These are phyloP conservation scores for Fusarium devonianum DNA, from an alignment of 2,329 filamentous ascomycete genomes.

Conservation along the genomic window DNA sequence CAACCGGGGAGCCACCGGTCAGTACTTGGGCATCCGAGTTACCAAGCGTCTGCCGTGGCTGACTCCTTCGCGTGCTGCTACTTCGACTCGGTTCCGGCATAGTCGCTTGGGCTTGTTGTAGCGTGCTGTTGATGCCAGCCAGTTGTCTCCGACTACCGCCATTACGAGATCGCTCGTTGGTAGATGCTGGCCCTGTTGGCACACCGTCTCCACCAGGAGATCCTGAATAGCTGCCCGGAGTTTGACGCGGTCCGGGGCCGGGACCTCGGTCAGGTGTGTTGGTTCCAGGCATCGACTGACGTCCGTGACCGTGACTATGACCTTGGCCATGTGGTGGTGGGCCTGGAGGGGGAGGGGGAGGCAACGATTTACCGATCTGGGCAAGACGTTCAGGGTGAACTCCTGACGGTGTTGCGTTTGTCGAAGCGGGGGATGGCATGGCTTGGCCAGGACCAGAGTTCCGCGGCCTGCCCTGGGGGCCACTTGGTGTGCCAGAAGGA, in stretches of 20 bases:
- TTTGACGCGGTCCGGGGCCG: constrained; percentile 36
- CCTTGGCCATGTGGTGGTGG: constrained; percentile 38
- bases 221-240: constrained; percentile 33
- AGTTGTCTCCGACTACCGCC: constrained; percentile 61
- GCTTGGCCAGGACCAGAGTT: constrained; percentile 46
- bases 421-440: constrained; percentile 35
- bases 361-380: constrained; percentile 50
- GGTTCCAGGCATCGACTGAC: constrained; percentile 43
- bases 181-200: constrained; percentile 48
- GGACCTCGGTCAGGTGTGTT: constrained; percentile 45
- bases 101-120: constrained; percentile 59
- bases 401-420: constrained; percentile 42
- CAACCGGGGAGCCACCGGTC: constrained; percentile 59
- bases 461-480: constrained; percentile 52
- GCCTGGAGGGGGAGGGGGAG: constrained; percentile 46
- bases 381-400: constrained; percentile 61
- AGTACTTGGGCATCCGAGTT: constrained; percentile 65
- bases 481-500: constrained; percentile 39
- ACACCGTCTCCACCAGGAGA: constrained; percentile 42
- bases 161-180: constrained; percentile 46
- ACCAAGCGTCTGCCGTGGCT: constrained; percentile 53
- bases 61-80: constrained; percentile 46
- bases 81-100: constrained; percentile 49
- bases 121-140: constrained; percentile 65
- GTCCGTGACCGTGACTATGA: constrained; percentile 35